phyloP scores from a whole-genome alignment of 2,329 filamentous ascomycete species.

The Hypoxylon sp. region DNA sequence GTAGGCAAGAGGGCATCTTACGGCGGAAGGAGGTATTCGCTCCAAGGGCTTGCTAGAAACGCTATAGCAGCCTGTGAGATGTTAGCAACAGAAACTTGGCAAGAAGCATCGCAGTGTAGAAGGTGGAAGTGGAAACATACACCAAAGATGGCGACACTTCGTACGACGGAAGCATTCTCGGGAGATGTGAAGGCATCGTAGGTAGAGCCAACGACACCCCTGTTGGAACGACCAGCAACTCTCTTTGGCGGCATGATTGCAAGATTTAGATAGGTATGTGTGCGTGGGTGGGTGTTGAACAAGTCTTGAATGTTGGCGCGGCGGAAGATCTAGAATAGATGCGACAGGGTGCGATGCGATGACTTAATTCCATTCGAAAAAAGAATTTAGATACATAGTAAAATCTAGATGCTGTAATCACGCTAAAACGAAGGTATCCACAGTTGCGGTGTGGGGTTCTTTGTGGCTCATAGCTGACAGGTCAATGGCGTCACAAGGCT shows the following conservation, averaged over 20 bases:
- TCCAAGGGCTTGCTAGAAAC: constrained; percentile 73
- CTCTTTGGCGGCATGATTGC: constrained; percentile 69
- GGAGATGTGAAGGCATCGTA: constrained; percentile 71
- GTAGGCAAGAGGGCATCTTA: constrained; percentile 50
- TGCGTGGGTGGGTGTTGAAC: too few relatives aligned
- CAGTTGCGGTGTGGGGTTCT: neutral
- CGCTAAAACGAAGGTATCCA: too few relatives aligned
- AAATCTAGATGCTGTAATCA: constrained; percentile 17
- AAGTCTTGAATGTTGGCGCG: too few relatives aligned
- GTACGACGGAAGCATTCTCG: constrained; percentile 74
- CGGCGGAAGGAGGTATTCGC: constrained; percentile 73
- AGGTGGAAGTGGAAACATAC: constrained; percentile 51
- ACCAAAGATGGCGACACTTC: constrained; percentile 73
- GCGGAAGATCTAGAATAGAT: too few relatives aligned
- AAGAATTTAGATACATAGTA: too few relatives aligned
- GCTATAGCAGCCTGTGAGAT: constrained; percentile 73
- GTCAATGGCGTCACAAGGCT: constrained; percentile 41
- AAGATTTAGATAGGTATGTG: neutral
- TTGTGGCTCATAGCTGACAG: constrained; percentile 21
- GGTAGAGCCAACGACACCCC: constrained; percentile 64
- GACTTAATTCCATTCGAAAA: too few relatives aligned
- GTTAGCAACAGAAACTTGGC: too few relatives aligned
- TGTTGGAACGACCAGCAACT: constrained; percentile 57
- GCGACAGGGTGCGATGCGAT: too few relatives aligned
- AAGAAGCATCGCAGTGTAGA: constrained; percentile 9